These are phyloP conservation scores for Mucor piriformis DNA, from an alignment of 371 early-diverging fungal genomes.

Conservation along the genomic window DNA sequence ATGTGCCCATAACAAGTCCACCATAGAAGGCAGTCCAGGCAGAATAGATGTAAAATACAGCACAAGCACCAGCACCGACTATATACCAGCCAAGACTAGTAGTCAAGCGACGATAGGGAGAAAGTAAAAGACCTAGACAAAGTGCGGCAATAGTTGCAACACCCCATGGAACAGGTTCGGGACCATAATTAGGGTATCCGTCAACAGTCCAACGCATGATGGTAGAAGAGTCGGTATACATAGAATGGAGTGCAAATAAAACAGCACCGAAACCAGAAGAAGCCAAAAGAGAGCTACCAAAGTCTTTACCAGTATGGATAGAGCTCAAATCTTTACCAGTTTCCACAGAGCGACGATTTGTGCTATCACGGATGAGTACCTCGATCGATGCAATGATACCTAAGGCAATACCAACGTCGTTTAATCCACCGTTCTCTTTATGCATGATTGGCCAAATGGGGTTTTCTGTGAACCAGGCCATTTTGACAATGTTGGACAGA, in stretches of 20 bases:
- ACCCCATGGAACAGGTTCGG: conserved; percentile 79
- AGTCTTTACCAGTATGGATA: background rate
- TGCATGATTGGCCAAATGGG: conserved; percentile 85
- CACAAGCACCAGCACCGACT: conserved; percentile 56
- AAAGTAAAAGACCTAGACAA: conserved; percentile 57
- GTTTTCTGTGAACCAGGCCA: conserved; percentile 79
- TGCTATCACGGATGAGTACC: conserved; percentile 52
- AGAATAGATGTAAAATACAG: conserved; percentile 57
- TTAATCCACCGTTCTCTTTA: conserved; percentile 69
- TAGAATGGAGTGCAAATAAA: conserved; percentile 73
- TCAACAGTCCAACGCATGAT: conserved; percentile 77
- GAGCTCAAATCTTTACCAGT: conserved; percentile 1
- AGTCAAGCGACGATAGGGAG: conserved; percentile 59
- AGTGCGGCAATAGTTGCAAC: conserved; percentile 65
- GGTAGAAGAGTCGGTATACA: conserved; percentile 76
- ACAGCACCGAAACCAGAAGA: conserved; percentile 69
- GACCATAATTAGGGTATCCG: conserved; percentile 79
- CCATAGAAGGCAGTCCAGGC: conserved; percentile 70
- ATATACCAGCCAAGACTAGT: conserved; percentile 64
- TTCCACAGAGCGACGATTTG: conserved; percentile 6
- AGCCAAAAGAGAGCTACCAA: conserved; percentile 53
- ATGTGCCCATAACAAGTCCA: conserved; percentile 68
- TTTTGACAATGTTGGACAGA: conserved; percentile 69
- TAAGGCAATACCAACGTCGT: conserved; percentile 63
- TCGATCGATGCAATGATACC: conserved; percentile 63